Conservation (phyloP, 228 moss, liverwort and hornwort species). For the Sphagnum magellanicum region DNA sequence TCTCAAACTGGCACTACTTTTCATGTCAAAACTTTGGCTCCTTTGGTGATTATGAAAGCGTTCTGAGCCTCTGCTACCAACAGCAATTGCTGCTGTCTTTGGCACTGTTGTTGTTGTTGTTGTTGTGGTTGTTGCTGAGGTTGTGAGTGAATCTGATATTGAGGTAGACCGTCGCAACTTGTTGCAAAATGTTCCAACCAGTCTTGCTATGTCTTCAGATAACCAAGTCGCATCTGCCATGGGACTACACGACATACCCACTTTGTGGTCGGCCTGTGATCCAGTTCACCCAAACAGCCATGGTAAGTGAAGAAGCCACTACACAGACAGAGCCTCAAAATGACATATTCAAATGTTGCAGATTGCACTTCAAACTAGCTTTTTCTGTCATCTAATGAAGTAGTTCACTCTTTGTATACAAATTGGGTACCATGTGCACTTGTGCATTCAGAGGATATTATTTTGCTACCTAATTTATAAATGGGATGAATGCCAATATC, state of each 20-base stretch:
- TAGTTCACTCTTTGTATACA: too few relatives aligned
- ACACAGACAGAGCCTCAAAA: too few relatives aligned
- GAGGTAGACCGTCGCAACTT: slow-evolving; percentile 40
- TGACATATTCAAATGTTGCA: too few relatives aligned
- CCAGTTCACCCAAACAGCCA: too few relatives aligned
- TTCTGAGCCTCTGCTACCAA: slow-evolving; percentile 11
- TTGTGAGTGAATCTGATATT: slow-evolving; percentile 13
- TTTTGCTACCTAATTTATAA: too few relatives aligned
- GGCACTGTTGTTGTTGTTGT: neutral
- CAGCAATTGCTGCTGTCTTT: slow-evolving; percentile 1
- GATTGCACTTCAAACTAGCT: too few relatives aligned
- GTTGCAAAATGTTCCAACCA: slow-evolving; percentile 47
- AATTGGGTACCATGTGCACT: too few relatives aligned
- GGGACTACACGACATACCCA: slow-evolving; percentile 42
- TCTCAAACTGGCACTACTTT: slow-evolving; percentile 39
- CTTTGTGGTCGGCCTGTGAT: slow-evolving; percentile 25
- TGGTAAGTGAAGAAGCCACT: too few relatives aligned
- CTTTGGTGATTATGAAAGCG: slow-evolving; percentile 19
- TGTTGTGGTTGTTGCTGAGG: slow-evolving; percentile 24
- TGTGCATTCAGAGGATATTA: too few relatives aligned
- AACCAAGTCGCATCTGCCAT: slow-evolving; percentile 50
- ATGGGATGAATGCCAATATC: too few relatives aligned
- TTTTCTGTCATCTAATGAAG: too few relatives aligned
- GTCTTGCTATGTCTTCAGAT: slow-evolving; percentile 40
- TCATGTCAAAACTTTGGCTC: slow-evolving; percentile 44